phyloP scores from a whole-genome alignment of 805 yeast species.

The Priceomyces haplophilus region DNA sequence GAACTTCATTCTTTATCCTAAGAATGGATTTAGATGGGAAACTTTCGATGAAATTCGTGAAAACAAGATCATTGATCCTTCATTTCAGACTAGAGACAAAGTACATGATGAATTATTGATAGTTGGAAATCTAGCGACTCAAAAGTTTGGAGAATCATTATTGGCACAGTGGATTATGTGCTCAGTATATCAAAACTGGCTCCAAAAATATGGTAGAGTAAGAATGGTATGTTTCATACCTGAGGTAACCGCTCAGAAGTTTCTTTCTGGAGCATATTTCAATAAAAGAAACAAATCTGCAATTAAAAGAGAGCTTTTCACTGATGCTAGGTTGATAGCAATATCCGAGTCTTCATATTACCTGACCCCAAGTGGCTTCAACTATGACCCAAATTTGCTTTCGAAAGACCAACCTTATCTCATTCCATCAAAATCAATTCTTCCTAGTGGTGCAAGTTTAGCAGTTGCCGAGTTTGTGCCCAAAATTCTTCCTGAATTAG shows the following conservation, averaged over 20 bases:
- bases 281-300: slow-evolving; percentile 59
- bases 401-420: slow-evolving; percentile 36
- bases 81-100: slow-evolving; percentile 26
- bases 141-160: slow-evolving; percentile 59
- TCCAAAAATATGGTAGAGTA: slow-evolving; percentile 67
- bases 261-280: slow-evolving; percentile 55
- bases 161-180: slow-evolving; percentile 74
- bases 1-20: slow-evolving; percentile 29
- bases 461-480: slow-evolving; percentile 58
- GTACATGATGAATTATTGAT: slow-evolving; percentile 55
- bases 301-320: slow-evolving; percentile 59
- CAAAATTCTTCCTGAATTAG: slow-evolving; percentile 23
- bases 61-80: slow-evolving; percentile 39
- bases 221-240: slow-evolving; percentile 70
- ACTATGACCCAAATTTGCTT: slow-evolving; percentile 35
- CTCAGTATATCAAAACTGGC: slow-evolving; percentile 68
- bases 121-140: slow-evolving; percentile 55
- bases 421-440: slow-evolving; percentile 24
- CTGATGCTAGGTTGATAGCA: slow-evolving; percentile 59
- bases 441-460: slow-evolving; percentile 35
- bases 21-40: slow-evolving; percentile 68
- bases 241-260: slow-evolving; percentile 48
- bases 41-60: slow-evolving; percentile 48
- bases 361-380: slow-evolving; percentile 25
- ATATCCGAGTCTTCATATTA: slow-evolving; percentile 22